Base-by-base conservation (phyloP, 2,329 filamentous ascomycete genomes). In the Diplodia corticola region DNA sequence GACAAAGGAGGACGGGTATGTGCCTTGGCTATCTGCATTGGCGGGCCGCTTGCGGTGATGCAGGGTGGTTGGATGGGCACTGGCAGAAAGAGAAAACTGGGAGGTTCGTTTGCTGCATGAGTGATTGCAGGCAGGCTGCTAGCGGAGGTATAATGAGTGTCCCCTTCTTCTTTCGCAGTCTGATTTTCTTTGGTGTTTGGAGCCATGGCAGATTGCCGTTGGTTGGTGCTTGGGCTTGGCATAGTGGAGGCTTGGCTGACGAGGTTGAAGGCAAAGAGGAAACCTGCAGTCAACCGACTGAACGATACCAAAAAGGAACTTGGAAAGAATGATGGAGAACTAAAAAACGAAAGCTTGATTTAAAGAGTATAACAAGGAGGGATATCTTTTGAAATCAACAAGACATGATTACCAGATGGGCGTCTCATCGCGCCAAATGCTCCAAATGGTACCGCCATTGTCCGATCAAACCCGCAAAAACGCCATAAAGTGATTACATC, bases 21-120 rank as follows among this genome's bases (percentile, higher is more conserved):
- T 57, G 54, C 54, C 54, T 57, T 57, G 54, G 54, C 54, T 15
- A 20, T 55, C n/a, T 57, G 35, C 5, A 6, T 28, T 44, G 54
- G 54, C 22, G 20, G 54, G 54, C 54, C 54, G 54, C 54, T 57
- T 57, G 54, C 54, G 35, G 48, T n/a, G 22, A 17, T 28, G 26
- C 22, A n/a, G n/a, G n/a, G n/a, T n/a, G n/a, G n/a, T n/a, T n/a
- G 48, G 22, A 51, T 51, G 48, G 20, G 6, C 28, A n/a, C 12
- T 50, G 48, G 15, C 4, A 28, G 48, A 51, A 51, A 51, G 26
- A 5, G 46, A 17, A 5, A 2, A 13, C 10, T 28, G 48, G 24
- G 12, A 5, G 10, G 48, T 35, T 57, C 24, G 10, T n/a, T 24
- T 55, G 30, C 10, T 40, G 37, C 15, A 40, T 15, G 37, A 15